Conservation (phyloP, 495 filamentous ascomycete species). For the Lepidopterella palustris region DNA sequence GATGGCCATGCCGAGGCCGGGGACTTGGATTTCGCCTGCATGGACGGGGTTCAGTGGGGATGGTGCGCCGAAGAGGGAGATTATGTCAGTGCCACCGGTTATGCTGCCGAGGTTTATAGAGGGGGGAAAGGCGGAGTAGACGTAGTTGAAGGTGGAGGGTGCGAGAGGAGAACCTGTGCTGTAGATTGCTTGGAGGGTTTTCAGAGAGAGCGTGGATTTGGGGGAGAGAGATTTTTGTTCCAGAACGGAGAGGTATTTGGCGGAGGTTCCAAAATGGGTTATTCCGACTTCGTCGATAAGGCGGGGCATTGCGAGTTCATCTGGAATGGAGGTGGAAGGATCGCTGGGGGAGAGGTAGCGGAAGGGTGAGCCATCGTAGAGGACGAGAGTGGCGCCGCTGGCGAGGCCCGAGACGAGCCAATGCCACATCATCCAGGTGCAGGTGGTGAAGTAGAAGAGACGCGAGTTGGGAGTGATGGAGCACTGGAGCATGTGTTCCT, state of each 20-base stretch:
- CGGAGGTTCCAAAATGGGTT: slow-evolving; percentile 87
- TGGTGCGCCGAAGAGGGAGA: slow-evolving; percentile 84
- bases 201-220: slow-evolving; percentile 47
- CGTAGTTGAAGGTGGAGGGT: slow-evolving; percentile 85
- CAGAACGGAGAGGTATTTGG: slow-evolving; percentile 85
- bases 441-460: slow-evolving; percentile 83
- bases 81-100: slow-evolving; percentile 87
- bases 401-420: slow-evolving; percentile 83
- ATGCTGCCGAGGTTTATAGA: slow-evolving; percentile 75
- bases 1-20: slow-evolving; percentile 87
- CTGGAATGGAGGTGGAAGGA: slow-evolving; percentile 37
- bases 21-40: slow-evolving; percentile 82
- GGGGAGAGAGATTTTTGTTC: slow-evolving; percentile 74
- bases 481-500: slow-evolving; percentile 81
- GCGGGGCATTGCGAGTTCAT: slow-evolving; percentile 62
- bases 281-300: slow-evolving; percentile 66
- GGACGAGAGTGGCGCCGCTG: slow-evolving; percentile 68
- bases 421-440: slow-evolving; percentile 98
- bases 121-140: slow-evolving; percentile 71
- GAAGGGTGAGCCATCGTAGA: slow-evolving; percentile 89
- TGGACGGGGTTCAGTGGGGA: slow-evolving; percentile 82
- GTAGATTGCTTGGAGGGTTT: slow-evolving; percentile 68
- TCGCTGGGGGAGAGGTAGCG: slow-evolving; percentile 30
- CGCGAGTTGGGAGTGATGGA: slow-evolving; percentile 59
- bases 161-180: slow-evolving; percentile 88